Percentiles rank a stretch among this genome's conserved stretches.
phyloP scores from a whole-genome alignment of 2,329 filamentous ascomycete species.

The Cladophialophora psammophila region DNA sequence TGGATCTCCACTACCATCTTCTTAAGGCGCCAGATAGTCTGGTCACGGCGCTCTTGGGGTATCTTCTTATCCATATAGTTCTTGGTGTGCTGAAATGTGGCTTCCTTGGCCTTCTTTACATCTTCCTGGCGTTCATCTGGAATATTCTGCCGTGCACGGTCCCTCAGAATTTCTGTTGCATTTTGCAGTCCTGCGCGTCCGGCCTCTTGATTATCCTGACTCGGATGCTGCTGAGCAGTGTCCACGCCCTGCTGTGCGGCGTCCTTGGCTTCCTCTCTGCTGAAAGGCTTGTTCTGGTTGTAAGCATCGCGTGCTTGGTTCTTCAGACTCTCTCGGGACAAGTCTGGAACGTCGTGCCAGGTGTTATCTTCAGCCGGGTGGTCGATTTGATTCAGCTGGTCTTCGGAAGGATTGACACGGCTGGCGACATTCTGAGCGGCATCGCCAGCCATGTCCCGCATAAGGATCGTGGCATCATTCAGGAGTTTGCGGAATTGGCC shows the following conservation, averaged over 20 bases:
- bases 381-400: conserved; percentile 79
- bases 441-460: conserved; percentile 92
- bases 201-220: conserved; percentile 42
- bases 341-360: conserved; percentile 86
- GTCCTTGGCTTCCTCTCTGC: conserved; percentile 66
- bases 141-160: conserved; percentile 68
- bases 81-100: conserved; percentile 60
- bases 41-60: conserved; percentile 89
- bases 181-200: conserved; percentile 45
- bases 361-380: conserved; percentile 86
- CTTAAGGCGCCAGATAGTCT: conserved; percentile 90
- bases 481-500: conserved; percentile 94
- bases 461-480: conserved; percentile 78
- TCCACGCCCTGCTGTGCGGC: conserved; percentile 65
- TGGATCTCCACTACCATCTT: conserved; percentile 98
- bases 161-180: conserved; percentile 55
- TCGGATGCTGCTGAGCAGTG: conserved; percentile 57
- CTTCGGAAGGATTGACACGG: conserved; percentile 77
- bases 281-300: conserved; percentile 64
- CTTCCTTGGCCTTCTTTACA: conserved; percentile 43
- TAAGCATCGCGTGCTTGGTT: conserved; percentile 69
- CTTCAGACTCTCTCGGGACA: conserved; percentile 74
- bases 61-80: conserved; percentile 87
- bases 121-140: conserved; percentile 67
- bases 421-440: conserved; percentile 80